Evolutionary conservation across 1,284 basidiomycete species (phyloP), one percentile per base, ranked within the genome.

Genomic region (Rhodotorula sp.): DNA sequence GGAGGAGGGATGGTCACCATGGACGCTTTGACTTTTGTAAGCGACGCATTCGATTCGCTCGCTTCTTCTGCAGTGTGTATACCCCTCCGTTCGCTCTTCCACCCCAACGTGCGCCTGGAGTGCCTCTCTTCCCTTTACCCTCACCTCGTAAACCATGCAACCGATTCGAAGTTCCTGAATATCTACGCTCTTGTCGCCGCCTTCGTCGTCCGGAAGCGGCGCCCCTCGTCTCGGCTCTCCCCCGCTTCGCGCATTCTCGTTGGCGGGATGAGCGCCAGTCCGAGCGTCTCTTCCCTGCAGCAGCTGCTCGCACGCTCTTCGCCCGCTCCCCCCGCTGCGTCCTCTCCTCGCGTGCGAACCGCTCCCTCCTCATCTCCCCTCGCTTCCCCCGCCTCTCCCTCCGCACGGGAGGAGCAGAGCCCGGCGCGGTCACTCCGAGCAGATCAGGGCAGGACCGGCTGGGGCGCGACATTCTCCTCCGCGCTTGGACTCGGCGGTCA

Each of bases 391-490:
- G 36, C 55, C 6, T 25, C 29, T 2, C 0, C 58, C 8, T 6
- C 29, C 6, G n/a, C 50, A 27, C 12, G 12, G n/a, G 51, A 10
- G n/a, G 25, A 27, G 17, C 6, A 21, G 19, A 48, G 19, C 22
- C 7, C 48, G 27, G 25, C 48, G 8, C 48, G 8, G 48, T 3
- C 48, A 5, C 19, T 27, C 22, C 17, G n/a, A n/a, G n/a, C 51
- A 32, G 10, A 15, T 15, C 29, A 13, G 27, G 17, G 2, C 1
- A 29, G 51, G 17, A 17, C 22, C 2, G 59, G 32, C 15, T 68
- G 66, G 61, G 61, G 55, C 22, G 22, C 32, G 2, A 63, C 66
- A 2, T 10, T 63, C n/a, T 39, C 66, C 29, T 32, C 60, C 6
- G 53, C 48, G 48, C 58, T 68, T 15, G 61, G 66, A 5, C 53